These are phyloP conservation scores for Neonectria ditissima DNA, from an alignment of 2,329 filamentous ascomycete species.

Conservation along the genomic window DNA sequence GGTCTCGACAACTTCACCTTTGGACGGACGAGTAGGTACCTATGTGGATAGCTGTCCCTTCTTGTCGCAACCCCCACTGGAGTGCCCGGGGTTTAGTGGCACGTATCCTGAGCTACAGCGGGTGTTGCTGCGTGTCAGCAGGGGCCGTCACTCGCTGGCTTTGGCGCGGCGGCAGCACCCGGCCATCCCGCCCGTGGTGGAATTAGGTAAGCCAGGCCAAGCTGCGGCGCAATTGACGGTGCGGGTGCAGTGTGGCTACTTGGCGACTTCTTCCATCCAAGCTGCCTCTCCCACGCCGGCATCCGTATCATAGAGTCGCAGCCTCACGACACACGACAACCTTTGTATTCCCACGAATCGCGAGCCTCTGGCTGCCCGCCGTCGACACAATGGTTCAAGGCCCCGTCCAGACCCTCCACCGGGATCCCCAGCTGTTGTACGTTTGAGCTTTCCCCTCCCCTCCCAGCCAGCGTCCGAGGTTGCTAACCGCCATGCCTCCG, in stretches of 20 bases:
- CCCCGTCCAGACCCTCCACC: conserved; percentile 92
- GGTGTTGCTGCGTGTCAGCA: not conserved
- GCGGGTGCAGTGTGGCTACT: conserved; percentile 27
- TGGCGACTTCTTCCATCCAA: conserved; percentile 23
- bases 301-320: conserved; percentile 22
- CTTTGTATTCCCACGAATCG: conserved; percentile 18
- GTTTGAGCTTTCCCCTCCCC: conserved; percentile 49
- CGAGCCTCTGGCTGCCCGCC: conserved; percentile 23
- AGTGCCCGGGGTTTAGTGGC: conserved; percentile 10
- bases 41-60: conserved; percentile 32
- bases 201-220: conserved; percentile 25
- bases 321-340: conserved; percentile 30
- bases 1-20: conserved; percentile 20
- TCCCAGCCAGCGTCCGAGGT: conserved; percentile 5
- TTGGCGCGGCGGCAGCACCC: conserved; percentile 13
- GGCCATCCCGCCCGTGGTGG: not conserved
- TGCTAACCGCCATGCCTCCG: conserved; percentile 42
- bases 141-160: not conserved
- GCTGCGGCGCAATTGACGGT: conserved; percentile 25
- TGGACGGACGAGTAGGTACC: conserved; percentile 19
- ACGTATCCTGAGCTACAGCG: not conserved
- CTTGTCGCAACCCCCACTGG: not conserved
- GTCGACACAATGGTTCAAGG: conserved; percentile 78
- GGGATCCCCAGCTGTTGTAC: conserved; percentile 98
- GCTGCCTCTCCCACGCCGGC: conserved; percentile 2